Evolutionary conservation across 1,139 yeast genomes (phyloP), one percentile per base, ranked within the genome.

Genomic region (Geotrichum siamense): DNA sequence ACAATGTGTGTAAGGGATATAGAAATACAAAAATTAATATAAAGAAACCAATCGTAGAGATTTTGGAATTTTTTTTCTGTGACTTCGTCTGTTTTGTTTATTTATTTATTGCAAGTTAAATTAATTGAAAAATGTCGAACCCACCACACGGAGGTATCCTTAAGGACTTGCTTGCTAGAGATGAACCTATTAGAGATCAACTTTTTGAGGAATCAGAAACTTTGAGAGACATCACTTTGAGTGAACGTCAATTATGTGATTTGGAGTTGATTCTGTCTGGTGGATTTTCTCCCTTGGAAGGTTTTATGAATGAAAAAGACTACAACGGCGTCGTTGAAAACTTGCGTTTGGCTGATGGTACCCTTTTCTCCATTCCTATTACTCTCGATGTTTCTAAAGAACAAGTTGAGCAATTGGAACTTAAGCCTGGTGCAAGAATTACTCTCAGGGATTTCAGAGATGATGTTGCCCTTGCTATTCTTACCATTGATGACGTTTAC

Each of bases 231-330:
- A 65, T 82, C 48, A 68, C 67, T 17, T 72, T 89, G 55, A 81
- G 94, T 21, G 91, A 80, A 52, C 82, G 97, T 63, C 97, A 89
- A 64, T 72, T 89, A 49, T 89, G 97, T 67, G 97, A 89, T 65
- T 70, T 89, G 60, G 97, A 89, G 68, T 74, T 89, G 64, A 84
- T 89, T 59, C 70, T 89, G 53, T 83, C 82, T 57, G 97, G 97
- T 64, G 97, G 97, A 4, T 89, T 89, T 62, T 85, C 96, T 38
- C 97, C 97, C 37, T 73, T 89, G 55, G 76, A 78, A 46, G 96
- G 97, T 1, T 89, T 89, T 68, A 69, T 89, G 63, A 78, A 74
- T 59, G 78, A 87, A 67, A 73, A 75, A 49, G 96, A 89, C 64
- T 89, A 89, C 65, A 69, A 75, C 36, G 72, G 82, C 12, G 97